Evolutionary conservation across 2,329 filamentous ascomycete species (phyloP).

Genomic region (Diaporthe amygdali): DNA sequence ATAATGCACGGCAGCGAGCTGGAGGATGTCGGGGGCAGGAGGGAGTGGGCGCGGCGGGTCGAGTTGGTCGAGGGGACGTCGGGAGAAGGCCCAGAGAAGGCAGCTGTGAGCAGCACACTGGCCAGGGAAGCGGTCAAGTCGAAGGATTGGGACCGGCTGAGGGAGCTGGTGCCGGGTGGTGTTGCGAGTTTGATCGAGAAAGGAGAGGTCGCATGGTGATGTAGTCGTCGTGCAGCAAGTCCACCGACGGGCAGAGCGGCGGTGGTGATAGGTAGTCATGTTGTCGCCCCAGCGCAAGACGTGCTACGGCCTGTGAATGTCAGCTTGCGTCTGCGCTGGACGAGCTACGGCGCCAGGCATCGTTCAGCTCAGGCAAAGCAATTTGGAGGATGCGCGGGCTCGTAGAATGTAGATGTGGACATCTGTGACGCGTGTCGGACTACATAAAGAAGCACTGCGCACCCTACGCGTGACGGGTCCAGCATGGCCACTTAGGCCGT

Average conservation of each 20-base stretch:
- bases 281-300: too few relatives aligned
- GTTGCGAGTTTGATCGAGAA: conserved; percentile 64
- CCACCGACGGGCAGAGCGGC: background rate
- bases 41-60: conserved; percentile 64
- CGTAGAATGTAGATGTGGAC: background rate
- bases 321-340: background rate
- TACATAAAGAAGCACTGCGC: too few relatives aligned
- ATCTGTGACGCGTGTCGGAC: too few relatives aligned
- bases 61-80: conserved; percentile 59
- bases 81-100: conserved; percentile 43
- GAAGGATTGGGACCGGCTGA: conserved; percentile 52
- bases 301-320: too few relatives aligned
- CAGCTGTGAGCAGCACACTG: conserved; percentile 63
- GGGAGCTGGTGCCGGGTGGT: conserved; percentile 58
- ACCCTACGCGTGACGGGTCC: too few relatives aligned
- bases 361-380: background rate
- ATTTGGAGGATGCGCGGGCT: too few relatives aligned
- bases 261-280: too few relatives aligned
- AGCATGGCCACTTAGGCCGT: too few relatives aligned
- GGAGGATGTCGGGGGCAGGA: conserved; percentile 58
- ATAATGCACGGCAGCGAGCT: conserved; percentile 51
- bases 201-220: conserved; percentile 51
- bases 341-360: background rate
- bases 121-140: conserved; percentile 62
- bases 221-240: background rate